phyloP scores from a whole-genome alignment of 2,329 filamentous ascomycete genomes.

The Aspergillus flavus region DNA sequence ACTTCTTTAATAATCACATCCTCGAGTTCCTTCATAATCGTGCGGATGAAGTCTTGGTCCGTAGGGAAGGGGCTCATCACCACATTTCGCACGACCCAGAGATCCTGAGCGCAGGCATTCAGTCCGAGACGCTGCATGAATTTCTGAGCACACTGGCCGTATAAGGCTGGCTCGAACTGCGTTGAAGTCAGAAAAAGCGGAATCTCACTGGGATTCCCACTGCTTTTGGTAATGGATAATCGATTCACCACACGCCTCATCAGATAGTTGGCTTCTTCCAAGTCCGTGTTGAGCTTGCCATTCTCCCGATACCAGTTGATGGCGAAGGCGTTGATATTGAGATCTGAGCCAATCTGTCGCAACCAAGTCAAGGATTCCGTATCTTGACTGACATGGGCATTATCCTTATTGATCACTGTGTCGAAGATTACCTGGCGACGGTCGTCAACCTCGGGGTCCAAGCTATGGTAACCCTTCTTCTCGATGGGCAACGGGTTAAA shows the following conservation, averaged over 20 bases:
- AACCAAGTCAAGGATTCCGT: constrained; percentile 44
- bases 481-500: constrained; percentile 13
- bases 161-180: constrained; percentile 43
- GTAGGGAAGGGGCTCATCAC: constrained; percentile 45
- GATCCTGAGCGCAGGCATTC: constrained; percentile 36
- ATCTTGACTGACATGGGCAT: constrained; percentile 12
- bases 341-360: constrained; percentile 48
- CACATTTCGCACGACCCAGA: constrained; percentile 52
- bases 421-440: constrained; percentile 3
- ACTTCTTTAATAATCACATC: constrained; percentile 11
- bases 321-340: constrained; percentile 41
- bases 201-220: constrained; percentile 40
- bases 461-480: neutral
- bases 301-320: constrained; percentile 48
- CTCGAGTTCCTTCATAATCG: neutral
- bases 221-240: constrained; percentile 46
- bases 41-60: constrained; percentile 6
- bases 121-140: constrained; percentile 46
- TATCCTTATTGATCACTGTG: neutral
- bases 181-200: constrained; percentile 52
- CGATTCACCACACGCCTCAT: constrained; percentile 49
- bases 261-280: constrained; percentile 54
- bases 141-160: constrained; percentile 44
- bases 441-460: neutral
- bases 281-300: constrained; percentile 45